These are phyloP conservation scores for Luffa acutangula DNA, from an alignment of 306 rosid species.

Conservation along the genomic window DNA sequence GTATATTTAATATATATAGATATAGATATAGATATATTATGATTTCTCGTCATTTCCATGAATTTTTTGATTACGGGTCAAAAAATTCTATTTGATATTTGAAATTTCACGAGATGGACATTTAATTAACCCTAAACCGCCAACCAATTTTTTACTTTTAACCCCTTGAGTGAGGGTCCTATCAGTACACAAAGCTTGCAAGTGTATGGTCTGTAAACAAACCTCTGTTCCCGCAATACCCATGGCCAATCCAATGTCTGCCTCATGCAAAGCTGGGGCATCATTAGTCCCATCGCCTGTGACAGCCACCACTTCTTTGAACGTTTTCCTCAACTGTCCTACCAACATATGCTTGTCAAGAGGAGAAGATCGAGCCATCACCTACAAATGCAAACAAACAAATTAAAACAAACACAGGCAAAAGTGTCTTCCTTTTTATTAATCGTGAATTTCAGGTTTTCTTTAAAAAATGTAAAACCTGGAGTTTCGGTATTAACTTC, in stretches of 20 bases:
- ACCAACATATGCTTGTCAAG: conserved; percentile 86
- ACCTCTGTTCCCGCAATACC: conserved; percentile 99
- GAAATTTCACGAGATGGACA: no score
- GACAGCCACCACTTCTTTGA: conserved; percentile 78
- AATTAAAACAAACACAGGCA: neutral
- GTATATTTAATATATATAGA: no score
- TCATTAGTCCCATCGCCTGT: conserved; percentile 96
- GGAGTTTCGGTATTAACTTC: conserved; percentile 66
- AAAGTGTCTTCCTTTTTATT: neutral
- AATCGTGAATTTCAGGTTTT: neutral
- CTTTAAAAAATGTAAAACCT: conserved; percentile 29
- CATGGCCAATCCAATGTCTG: conserved; percentile 93
- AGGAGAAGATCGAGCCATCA: conserved; percentile 91
- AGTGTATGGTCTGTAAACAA: conserved; percentile 13
- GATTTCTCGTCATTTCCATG: no score
- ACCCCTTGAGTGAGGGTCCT: neutral
- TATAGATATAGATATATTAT: no score
- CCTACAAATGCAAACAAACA: conserved; percentile 31
- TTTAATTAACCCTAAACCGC: no score
- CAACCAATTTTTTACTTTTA: no score
- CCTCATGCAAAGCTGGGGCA: conserved; percentile 89
- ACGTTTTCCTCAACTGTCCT: conserved; percentile 41
- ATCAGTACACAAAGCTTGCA: neutral
- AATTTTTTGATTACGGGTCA: no score
- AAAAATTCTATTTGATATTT: neutral